Evolutionary conservation across 2,329 filamentous ascomycete genomes (phyloP).

Genomic region (Scedosporium boydii): DNA sequence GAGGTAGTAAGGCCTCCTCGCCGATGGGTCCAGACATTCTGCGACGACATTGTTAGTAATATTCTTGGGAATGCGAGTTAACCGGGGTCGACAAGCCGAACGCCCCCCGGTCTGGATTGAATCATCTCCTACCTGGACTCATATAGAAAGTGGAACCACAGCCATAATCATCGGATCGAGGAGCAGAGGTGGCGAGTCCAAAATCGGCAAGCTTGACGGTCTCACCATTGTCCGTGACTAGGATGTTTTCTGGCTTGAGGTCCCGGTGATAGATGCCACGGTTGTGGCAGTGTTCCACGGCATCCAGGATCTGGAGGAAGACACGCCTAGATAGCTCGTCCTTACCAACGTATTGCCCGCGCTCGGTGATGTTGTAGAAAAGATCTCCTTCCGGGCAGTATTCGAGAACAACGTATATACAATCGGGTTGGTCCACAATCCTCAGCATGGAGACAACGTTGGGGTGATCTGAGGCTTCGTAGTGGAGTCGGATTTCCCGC

Average conservation of each 20-base stretch:
- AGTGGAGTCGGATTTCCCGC: slow-evolving; percentile 85
- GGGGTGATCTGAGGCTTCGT: slow-evolving; percentile 76
- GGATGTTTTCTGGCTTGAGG: slow-evolving; percentile 94
- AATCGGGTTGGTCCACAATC: slow-evolving; percentile 85
- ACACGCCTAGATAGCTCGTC: slow-evolving; percentile 77
- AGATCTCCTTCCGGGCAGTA: slow-evolving; percentile 95
- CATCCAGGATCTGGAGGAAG: slow-evolving; percentile 93
- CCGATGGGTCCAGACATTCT: slow-evolving; percentile 83
- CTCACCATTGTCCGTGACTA: slow-evolving; percentile 79
- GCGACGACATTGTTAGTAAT: slow-evolving; percentile 11
- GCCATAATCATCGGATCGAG: slow-evolving; percentile 84
- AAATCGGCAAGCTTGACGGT: slow-evolving; percentile 97
- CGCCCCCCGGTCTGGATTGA: slow-evolving; percentile 6
- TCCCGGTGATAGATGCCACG: slow-evolving; percentile 95
- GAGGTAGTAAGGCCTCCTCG: slow-evolving; percentile 69
- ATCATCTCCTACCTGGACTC: slow-evolving; percentile 72
- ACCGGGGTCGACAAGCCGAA: background rate
- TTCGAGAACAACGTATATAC: slow-evolving; percentile 92
- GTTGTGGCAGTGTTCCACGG: slow-evolving; percentile 89
- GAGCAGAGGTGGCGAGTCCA: slow-evolving; percentile 80
- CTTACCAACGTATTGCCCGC: slow-evolving; percentile 86
- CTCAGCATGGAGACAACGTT: slow-evolving; percentile 92
- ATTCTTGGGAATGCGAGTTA: background rate
- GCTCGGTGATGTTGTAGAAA: slow-evolving; percentile 95
- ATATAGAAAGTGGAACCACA: slow-evolving; percentile 99